Evolutionary conservation across 1,284 basidiomycete genomes (phyloP).

Genomic region (Sporisorium graminicola): DNA sequence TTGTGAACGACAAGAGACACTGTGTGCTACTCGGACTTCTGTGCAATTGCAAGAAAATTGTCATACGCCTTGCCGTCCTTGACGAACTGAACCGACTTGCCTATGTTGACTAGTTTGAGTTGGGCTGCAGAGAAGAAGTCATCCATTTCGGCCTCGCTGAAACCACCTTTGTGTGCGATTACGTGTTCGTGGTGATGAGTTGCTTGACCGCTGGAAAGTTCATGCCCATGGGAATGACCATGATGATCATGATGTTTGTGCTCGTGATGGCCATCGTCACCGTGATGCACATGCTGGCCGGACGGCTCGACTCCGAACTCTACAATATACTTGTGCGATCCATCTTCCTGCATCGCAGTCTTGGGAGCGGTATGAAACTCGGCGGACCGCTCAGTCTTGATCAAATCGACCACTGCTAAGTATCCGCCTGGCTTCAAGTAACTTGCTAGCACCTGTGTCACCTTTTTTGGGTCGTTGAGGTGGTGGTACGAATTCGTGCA

Average conservation of each 20-base stretch:
- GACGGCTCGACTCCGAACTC: constrained; percentile 13
- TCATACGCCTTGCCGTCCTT: constrained; percentile 37
- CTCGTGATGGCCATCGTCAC: constrained; percentile 14
- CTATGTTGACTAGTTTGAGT: constrained; percentile 40
- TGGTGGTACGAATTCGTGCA: constrained; percentile 55
- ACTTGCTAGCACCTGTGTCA: constrained; percentile 29
- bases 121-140: constrained; percentile 36
- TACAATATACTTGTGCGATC: constrained; percentile 26
- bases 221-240: neutral
- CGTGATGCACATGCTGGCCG: constrained; percentile 8
- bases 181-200: constrained; percentile 36
- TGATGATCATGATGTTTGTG: constrained; percentile 17
- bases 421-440: constrained; percentile 45
- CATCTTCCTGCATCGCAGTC: constrained; percentile 19
- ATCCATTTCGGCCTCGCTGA: constrained; percentile 36
- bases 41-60: constrained; percentile 46
- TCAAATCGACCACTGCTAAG: constrained; percentile 40
- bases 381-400: constrained; percentile 24
- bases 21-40: constrained; percentile 18
- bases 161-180: constrained; percentile 47
- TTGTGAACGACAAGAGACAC: too few relatives aligned
- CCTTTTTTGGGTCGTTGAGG: constrained; percentile 34
- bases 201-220: too few relatives aligned
- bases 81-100: constrained; percentile 37
- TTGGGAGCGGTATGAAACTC: constrained; percentile 25